These are phyloP conservation scores for Globisporangium irregulare DNA, from an alignment of 352 stramenopile species.

Conservation along the genomic window DNA sequence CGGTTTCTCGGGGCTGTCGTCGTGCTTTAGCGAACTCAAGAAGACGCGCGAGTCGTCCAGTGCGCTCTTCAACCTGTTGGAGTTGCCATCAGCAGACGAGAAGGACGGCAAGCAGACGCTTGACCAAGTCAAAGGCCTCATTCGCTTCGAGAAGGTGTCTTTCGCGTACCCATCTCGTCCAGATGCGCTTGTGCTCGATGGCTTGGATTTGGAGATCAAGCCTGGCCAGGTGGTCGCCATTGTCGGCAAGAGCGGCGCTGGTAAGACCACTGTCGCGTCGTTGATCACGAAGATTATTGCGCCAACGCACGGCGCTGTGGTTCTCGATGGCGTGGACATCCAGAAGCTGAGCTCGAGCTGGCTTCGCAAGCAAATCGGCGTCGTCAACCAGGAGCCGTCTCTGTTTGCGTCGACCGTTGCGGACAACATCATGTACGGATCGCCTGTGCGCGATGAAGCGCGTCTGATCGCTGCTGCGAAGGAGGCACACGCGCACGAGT, in stretches of 20 bases:
- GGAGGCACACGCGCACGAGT: constrained; percentile 74
- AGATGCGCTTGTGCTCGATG: constrained; percentile 65
- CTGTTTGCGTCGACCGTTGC: constrained; percentile 79
- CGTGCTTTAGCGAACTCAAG: constrained; percentile 76
- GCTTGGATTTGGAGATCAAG: constrained; percentile 63
- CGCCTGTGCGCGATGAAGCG: constrained; percentile 45
- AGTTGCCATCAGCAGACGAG: constrained; percentile 29
- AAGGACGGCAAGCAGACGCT: constrained; percentile 41
- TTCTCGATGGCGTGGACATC: constrained; percentile 73
- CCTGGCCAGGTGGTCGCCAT: constrained; percentile 83
- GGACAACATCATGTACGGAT: constrained; percentile 88
- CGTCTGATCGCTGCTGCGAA: constrained; percentile 61
- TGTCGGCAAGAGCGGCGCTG: constrained; percentile 81
- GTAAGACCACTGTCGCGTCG: constrained; percentile 81
- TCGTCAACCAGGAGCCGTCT: constrained; percentile 86
- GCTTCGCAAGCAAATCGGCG: constrained; percentile 81
- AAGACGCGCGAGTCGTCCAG: constrained; percentile 71
- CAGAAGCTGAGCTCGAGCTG: constrained; percentile 58
- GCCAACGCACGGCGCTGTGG: constrained; percentile 53
- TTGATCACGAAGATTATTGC: constrained; percentile 79
- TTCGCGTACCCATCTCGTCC: constrained; percentile 81
- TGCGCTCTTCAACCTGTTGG: constrained; percentile 69
- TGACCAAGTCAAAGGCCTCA: constrained; percentile 48
- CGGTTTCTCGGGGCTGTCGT: constrained; percentile 86
- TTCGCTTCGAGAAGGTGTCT: constrained; percentile 79